phyloP scores from a whole-genome alignment of 306 rosid genomes.

The Prinsepia uniflora region DNA sequence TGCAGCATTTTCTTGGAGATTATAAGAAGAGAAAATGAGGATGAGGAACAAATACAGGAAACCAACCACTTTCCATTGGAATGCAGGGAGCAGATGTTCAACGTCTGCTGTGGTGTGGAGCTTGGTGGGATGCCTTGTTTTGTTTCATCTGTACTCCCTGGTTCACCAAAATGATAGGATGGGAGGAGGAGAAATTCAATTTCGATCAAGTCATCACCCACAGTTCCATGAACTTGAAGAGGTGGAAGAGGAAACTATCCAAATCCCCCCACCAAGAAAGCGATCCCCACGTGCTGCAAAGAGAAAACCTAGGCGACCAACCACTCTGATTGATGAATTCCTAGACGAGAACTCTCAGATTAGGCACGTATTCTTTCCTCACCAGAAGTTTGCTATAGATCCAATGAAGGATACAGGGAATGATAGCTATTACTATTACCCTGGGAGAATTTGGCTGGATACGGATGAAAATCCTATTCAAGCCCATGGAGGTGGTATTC shows the following conservation, averaged over 20 bases:
- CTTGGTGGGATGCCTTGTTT: slow-evolving; percentile 70
- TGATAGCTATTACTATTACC: slow-evolving; percentile 64
- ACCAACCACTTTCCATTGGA: slow-evolving; percentile 64
- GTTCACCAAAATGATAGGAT: slow-evolving; percentile 36
- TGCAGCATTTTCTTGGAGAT: slow-evolving; percentile 68
- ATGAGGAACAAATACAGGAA: slow-evolving; percentile 79
- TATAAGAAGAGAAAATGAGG: slow-evolving; percentile 70
- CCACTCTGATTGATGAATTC: slow-evolving; percentile 86
- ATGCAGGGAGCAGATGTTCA: slow-evolving; percentile 77
- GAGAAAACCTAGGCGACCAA: slow-evolving; percentile 64
- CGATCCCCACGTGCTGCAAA: slow-evolving; percentile 90
- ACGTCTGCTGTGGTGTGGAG: slow-evolving; percentile 52
- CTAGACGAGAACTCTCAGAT: slow-evolving; percentile 91
- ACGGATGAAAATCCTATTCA: slow-evolving; percentile 88
- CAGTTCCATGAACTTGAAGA: slow-evolving; percentile 71
- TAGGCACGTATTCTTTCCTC: slow-evolving; percentile 74
- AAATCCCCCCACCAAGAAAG: slow-evolving; percentile 89
- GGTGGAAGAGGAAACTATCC: slow-evolving; percentile 75
- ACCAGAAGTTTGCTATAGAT: slow-evolving; percentile 50
- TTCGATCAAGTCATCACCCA: slow-evolving; percentile 42
- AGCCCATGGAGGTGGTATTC: slow-evolving; percentile 97
- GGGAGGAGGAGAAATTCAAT: slow-evolving; percentile 33
- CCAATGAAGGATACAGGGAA: slow-evolving; percentile 49
- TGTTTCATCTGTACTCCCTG: slow-evolving; percentile 54
- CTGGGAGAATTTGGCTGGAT: slow-evolving; percentile 95